These are phyloP conservation scores for Coniosporium apollinis DNA, from an alignment of 495 filamentous ascomycete genomes.

Conservation along the genomic window DNA sequence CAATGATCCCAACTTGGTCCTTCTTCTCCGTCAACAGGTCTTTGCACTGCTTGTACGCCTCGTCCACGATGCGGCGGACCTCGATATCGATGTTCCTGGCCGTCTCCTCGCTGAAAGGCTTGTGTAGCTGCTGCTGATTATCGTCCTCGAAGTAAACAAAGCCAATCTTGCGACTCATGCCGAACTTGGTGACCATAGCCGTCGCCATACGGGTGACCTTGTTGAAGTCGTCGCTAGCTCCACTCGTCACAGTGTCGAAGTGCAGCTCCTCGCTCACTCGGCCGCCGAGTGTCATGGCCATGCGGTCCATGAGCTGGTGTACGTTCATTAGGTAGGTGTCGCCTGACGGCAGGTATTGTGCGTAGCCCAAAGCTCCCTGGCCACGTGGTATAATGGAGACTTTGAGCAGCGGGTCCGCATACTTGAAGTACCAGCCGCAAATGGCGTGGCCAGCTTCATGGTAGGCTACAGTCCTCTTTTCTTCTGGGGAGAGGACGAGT, in stretches of 20 bases:
- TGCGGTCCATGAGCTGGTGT: constrained; percentile 95
- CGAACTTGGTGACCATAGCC: constrained; percentile 93
- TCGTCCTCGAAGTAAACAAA: constrained; percentile 75
- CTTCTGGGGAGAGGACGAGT: constrained; percentile 74
- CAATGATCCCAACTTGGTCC: constrained; percentile 70
- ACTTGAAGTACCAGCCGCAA: constrained; percentile 96
- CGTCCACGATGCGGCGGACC: constrained; percentile 74
- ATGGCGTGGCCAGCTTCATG: constrained; percentile 97
- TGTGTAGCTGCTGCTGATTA: constrained; percentile 59
- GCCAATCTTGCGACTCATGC: constrained; percentile 87
- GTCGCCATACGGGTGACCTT: constrained; percentile 94
- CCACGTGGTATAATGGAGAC: constrained; percentile 97
- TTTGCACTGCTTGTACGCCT: constrained; percentile 81
- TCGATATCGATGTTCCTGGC: constrained; percentile 80
- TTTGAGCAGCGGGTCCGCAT: constrained; percentile 91
- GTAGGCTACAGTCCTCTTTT: constrained; percentile 91
- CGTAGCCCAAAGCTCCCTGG: constrained; percentile 83
- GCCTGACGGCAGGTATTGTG: constrained; percentile 79
- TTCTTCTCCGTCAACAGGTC: constrained; percentile 72
- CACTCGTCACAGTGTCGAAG: constrained; percentile 88
- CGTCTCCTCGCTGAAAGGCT: constrained; percentile 90
- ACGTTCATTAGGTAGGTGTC: constrained; percentile 91
- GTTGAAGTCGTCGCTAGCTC: constrained; percentile 93
- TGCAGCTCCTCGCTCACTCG: constrained; percentile 90
- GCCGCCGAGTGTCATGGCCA: constrained; percentile 97